Evolutionary conservation across 257 asterid genomes (phyloP).

Genomic region (Solanum sejunctum): DNA sequence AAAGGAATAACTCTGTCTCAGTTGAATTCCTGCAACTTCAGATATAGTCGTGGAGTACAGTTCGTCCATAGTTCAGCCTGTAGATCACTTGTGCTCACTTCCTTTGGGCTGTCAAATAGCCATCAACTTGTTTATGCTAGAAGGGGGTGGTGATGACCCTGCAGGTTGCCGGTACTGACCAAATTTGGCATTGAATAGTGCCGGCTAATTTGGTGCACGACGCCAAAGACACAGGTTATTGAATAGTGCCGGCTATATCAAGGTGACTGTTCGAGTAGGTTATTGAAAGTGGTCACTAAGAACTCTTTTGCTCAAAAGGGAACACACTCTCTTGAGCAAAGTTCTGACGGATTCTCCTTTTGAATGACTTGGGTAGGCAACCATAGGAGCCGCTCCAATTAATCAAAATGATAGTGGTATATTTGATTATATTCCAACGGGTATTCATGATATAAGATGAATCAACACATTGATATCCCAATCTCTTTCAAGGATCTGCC

Average conservation of each 20-base stretch:
- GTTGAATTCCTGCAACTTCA: background rate
- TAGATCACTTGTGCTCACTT: background rate
- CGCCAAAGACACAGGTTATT: background rate
- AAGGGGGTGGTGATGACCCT: background rate
- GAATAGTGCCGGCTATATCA: background rate
- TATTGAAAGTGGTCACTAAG: background rate
- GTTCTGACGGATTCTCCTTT: background rate
- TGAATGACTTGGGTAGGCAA: background rate
- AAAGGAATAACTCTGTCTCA: background rate
- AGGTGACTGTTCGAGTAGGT: background rate
- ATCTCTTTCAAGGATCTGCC: background rate
- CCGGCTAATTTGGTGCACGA: background rate
- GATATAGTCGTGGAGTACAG: background rate
- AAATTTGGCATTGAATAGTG: background rate
- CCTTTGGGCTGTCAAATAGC: background rate
- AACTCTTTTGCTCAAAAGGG: background rate
- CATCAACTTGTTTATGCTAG: background rate
- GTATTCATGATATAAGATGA: background rate
- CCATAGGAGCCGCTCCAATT: background rate
- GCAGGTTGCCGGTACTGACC: background rate
- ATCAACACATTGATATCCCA: background rate
- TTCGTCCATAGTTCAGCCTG: background rate
- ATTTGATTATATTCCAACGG: background rate
- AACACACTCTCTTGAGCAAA: background rate
- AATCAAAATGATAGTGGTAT: background rate